Evolutionary conservation across 164 flowering plant genomes (phyloP).

Genomic region (Amborella trichopoda): DNA sequence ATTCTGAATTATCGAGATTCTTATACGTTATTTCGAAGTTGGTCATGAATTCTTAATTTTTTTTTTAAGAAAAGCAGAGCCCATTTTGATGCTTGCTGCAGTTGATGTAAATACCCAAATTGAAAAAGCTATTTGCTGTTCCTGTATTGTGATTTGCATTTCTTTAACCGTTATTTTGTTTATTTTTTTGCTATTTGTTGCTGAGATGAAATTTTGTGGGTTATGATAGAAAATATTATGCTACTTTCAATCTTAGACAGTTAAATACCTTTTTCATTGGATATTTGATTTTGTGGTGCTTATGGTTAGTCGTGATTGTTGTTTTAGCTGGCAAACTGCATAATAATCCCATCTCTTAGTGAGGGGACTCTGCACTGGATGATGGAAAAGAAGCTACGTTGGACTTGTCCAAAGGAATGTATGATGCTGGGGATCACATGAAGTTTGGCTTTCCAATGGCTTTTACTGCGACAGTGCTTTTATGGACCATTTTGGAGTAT

Average conservation of each 20-base stretch:
- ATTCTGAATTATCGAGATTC: no score
- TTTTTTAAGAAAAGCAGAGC: no score
- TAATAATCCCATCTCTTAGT: slow-evolving; percentile 54
- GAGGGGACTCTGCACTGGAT: slow-evolving; percentile 70
- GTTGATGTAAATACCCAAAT: no score
- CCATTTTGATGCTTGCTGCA: no score
- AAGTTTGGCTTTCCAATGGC: slow-evolving; percentile 95
- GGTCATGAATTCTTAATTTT: no score
- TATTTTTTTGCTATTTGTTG: neutral
- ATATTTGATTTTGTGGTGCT: neutral
- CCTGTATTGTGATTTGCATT: no score
- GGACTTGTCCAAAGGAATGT: slow-evolving; percentile 93
- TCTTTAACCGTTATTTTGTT: neutral
- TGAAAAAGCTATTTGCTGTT: no score
- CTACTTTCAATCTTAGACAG: neutral
- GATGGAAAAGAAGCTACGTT: slow-evolving; percentile 54
- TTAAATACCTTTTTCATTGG: neutral
- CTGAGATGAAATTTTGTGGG: neutral
- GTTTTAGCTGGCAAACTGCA: slow-evolving; percentile 63
- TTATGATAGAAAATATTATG: neutral
- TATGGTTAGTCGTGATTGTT: neutral
- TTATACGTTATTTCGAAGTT: no score
- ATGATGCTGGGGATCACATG: slow-evolving; percentile 95
- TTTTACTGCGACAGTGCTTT: slow-evolving; percentile 81
- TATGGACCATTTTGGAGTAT: slow-evolving; percentile 95